phyloP scores from a whole-genome alignment of 352 stramenopile species.

The Elongisporangium anandrum region DNA sequence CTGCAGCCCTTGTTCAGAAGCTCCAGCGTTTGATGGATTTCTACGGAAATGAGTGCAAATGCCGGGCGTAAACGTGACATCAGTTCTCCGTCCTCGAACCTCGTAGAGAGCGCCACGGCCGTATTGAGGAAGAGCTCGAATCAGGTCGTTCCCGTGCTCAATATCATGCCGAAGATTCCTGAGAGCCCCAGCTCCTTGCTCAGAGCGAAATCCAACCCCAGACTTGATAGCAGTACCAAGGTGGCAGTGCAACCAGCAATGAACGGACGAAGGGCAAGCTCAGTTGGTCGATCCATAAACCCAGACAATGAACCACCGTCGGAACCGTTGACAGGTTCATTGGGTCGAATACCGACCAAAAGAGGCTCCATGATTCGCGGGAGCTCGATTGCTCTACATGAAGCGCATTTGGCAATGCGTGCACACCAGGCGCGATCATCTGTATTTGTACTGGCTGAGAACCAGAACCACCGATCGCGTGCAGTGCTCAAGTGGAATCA shows the following conservation, averaged over 20 bases:
- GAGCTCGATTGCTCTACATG: not conserved
- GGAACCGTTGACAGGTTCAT: not conserved
- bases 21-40: not conserved
- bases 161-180: not conserved
- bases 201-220: not conserved
- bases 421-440: conserved; percentile 23
- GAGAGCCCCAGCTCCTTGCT: not conserved
- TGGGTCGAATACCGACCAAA: not conserved
- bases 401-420: conserved; percentile 4
- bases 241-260: not conserved
- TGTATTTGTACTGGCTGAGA: conserved; percentile 20
- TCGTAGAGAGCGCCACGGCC: not conserved
- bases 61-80: not conserved
- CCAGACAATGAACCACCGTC: not conserved
- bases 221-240: not conserved
- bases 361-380: not conserved
- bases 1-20: too few relatives aligned
- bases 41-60: not conserved
- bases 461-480: conserved; percentile 18
- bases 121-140: not conserved
- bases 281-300: not conserved
- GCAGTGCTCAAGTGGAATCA: conserved; percentile 29
- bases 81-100: not conserved
- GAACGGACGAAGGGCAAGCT: not conserved
- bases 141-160: not conserved